These are phyloP conservation scores for Chalciporus sphaerocephalus DNA, from an alignment of 768 basidiomycete species.

Conservation along the genomic window DNA sequence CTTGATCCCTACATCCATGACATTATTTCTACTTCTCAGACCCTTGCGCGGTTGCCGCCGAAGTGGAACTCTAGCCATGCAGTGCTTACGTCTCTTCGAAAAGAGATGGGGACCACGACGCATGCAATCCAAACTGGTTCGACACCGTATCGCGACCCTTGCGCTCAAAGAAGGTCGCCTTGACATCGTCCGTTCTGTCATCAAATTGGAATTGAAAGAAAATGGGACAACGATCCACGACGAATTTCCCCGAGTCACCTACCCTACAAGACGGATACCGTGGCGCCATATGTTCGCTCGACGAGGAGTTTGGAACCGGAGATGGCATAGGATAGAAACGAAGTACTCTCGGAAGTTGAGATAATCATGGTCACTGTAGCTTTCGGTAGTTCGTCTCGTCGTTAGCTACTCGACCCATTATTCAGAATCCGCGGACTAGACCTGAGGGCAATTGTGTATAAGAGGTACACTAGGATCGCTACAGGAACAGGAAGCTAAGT, in stretches of 20 bases:
- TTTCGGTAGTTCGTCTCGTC: constrained; percentile 1
- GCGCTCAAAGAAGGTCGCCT: constrained; percentile 63
- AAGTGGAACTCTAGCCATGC: constrained; percentile 53
- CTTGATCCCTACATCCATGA: constrained; percentile 54
- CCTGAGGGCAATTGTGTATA: neutral
- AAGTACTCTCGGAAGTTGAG: constrained; percentile 12
- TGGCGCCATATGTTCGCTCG: constrained; percentile 22
- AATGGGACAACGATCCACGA: constrained; percentile 7
- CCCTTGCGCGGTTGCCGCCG: constrained; percentile 44
- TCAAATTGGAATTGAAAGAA: constrained; percentile 14
- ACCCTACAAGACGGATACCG: constrained; percentile 14
- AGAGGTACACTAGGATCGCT: constrained; percentile 1
- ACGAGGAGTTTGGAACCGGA: constrained; percentile 29
- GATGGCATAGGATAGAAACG: constrained; percentile 26
- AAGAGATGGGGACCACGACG: constrained; percentile 50
- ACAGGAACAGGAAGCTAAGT: constrained; percentile 11
- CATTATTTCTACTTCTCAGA: constrained; percentile 55
- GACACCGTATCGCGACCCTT: constrained; percentile 52
- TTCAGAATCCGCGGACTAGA: neutral
- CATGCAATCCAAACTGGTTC: constrained; percentile 55
- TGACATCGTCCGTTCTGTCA: constrained; percentile 40
- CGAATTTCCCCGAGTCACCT: constrained; percentile 6
- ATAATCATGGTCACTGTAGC: neutral
- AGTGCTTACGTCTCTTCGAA: constrained; percentile 42
- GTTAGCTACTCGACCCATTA: neutral